These are phyloP conservation scores for Ogataea degrootiae DNA, from an alignment of 805 yeast species.

Conservation along the genomic window DNA sequence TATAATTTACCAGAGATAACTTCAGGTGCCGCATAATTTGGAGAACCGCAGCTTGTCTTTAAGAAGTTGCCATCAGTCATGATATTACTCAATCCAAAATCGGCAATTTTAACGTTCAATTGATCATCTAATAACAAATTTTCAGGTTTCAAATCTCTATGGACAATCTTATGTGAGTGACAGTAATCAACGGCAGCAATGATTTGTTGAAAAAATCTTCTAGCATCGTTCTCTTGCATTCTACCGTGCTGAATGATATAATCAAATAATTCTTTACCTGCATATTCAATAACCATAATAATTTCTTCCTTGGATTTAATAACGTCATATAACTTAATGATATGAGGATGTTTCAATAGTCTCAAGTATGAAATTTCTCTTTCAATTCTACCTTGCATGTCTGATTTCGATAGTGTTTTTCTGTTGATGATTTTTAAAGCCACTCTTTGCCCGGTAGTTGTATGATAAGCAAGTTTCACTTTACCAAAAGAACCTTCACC, in stretches of 20 bases:
- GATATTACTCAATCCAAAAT: conserved; percentile 88
- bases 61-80: conserved; percentile 97
- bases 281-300: conserved; percentile 95
- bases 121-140: conserved; percentile 85
- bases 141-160: conserved; percentile 95
- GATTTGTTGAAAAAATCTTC: conserved; percentile 93
- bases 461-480: conserved; percentile 85
- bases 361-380: conserved; percentile 89
- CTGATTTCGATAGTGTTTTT: conserved; percentile 87
- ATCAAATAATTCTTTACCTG: conserved; percentile 94
- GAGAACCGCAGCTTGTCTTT: conserved; percentile 94
- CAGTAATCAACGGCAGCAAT: conserved; percentile 96
- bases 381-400: conserved; percentile 96
- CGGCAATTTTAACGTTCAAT: conserved; percentile 91
- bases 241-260: conserved; percentile 92
- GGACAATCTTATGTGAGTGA: conserved; percentile 94
- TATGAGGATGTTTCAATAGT: conserved; percentile 89
- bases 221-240: conserved; percentile 87
- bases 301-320: conserved; percentile 93
- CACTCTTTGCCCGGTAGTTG: conserved; percentile 86
- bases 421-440: conserved; percentile 91
- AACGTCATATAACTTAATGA: conserved; percentile 91
- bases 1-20: conserved; percentile 91
- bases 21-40: conserved; percentile 97
- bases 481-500: conserved; percentile 98